Conservation (phyloP, 2,329 filamentous ascomycete species). For the Rhytidhysteron rufulum region DNA sequence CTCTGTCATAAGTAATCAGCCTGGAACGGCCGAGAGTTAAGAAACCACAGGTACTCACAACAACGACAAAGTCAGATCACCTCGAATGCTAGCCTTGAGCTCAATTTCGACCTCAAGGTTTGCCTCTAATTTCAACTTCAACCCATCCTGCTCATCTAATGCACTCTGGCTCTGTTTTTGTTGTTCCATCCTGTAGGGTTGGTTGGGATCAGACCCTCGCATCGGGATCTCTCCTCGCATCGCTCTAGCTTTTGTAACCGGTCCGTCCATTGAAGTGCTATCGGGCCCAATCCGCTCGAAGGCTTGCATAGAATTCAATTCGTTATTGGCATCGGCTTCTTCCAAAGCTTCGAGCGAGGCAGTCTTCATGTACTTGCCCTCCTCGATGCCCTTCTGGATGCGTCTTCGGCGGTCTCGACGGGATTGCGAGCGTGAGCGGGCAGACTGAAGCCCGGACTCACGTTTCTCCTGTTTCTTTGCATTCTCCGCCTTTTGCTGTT, state of each 20-base stretch:
- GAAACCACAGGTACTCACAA: constrained; percentile 54
- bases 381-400: constrained; percentile 41
- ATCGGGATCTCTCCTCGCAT: constrained; percentile 54
- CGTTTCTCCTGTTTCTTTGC: constrained; percentile 36
- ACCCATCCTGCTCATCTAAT: constrained; percentile 57
- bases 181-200: constrained; percentile 39
- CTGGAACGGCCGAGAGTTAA: constrained; percentile 1
- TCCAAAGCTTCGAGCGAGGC: constrained; percentile 47
- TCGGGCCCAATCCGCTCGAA: constrained; percentile 56
- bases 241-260: constrained; percentile 52
- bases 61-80: constrained; percentile 74
- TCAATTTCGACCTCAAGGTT: constrained; percentile 82
- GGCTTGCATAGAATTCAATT: constrained; percentile 46
- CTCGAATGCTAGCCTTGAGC: constrained; percentile 80
- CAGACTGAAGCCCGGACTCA: constrained; percentile 36
- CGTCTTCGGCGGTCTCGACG: constrained; percentile 46
- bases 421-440: constrained; percentile 45
- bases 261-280: constrained; percentile 54
- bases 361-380: constrained; percentile 52
- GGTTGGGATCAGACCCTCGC: constrained; percentile 49
- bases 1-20: constrained; percentile 12
- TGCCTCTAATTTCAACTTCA: constrained; percentile 69
- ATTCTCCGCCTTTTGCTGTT: constrained; percentile 45
- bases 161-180: constrained; percentile 42
- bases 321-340: constrained; percentile 49